These are phyloP conservation scores for Rickenella mellea DNA, from an alignment of 768 basidiomycete species.

Conservation along the genomic window DNA sequence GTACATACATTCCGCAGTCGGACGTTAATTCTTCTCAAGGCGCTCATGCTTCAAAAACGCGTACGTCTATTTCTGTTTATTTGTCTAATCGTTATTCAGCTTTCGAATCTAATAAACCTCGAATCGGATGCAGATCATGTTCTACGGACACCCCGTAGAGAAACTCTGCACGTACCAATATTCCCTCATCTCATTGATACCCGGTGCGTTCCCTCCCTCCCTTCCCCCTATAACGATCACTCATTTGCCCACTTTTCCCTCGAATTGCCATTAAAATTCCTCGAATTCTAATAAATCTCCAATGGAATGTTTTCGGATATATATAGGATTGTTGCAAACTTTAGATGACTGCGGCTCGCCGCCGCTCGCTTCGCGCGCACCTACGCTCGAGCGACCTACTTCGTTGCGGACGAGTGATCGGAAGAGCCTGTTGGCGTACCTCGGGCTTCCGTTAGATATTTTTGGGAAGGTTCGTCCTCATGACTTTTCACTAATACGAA, in stretches of 20 bases:
- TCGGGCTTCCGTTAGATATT: slow-evolving; percentile 89
- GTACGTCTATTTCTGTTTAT: slow-evolving; percentile 30
- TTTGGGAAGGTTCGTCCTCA: slow-evolving; percentile 67
- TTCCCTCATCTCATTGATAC: slow-evolving; percentile 87
- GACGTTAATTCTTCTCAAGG: slow-evolving; percentile 88
- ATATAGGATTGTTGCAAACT: slow-evolving; percentile 71
- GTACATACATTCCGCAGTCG: slow-evolving; percentile 90
- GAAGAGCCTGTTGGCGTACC: slow-evolving; percentile 82
- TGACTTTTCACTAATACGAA: neutral
- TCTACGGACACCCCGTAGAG: slow-evolving; percentile 95
- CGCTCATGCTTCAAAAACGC: slow-evolving; percentile 87
- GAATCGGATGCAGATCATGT: slow-evolving; percentile 64
- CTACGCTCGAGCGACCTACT: slow-evolving; percentile 61
- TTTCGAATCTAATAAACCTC: slow-evolving; percentile 5
- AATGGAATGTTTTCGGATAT: slow-evolving; percentile 6
- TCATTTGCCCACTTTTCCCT: no score
- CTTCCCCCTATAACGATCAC: no score
- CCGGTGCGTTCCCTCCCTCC: slow-evolving; percentile 44
- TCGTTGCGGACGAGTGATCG: slow-evolving; percentile 83
- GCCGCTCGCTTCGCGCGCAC: slow-evolving; percentile 51
- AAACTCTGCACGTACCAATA: slow-evolving; percentile 96
- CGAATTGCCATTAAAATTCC: no score
- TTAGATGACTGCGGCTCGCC: slow-evolving; percentile 91
- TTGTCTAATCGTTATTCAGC: neutral
- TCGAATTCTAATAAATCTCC: no score